These are phyloP conservation scores for Porphyrellus cyaneotinctus DNA, from an alignment of 768 basidiomycete genomes.

Conservation along the genomic window DNA sequence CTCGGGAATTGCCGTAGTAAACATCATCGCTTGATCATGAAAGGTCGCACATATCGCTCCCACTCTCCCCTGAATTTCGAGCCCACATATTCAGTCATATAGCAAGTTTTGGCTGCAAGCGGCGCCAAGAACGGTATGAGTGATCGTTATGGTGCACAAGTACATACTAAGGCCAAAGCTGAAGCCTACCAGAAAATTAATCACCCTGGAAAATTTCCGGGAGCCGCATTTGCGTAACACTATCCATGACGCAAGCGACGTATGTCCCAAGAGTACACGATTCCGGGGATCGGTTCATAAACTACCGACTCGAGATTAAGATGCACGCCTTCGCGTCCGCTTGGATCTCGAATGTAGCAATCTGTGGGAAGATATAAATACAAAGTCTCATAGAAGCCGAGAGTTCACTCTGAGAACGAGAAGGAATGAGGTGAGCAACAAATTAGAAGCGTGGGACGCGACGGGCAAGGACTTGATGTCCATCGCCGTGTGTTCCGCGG, in stretches of 20 bases:
- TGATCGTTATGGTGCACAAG: neutral
- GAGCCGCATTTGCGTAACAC: neutral
- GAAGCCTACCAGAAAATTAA: neutral
- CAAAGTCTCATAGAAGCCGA: neutral
- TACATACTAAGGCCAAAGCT: neutral
- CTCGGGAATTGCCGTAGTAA: too few species aligned
- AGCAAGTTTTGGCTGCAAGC: too few species aligned
- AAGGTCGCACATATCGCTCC: too few species aligned
- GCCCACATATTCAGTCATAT: too few species aligned
- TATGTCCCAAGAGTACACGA: neutral
- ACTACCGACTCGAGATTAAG: neutral
- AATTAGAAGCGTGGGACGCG: slow-evolving; percentile 6
- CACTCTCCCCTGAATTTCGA: too few species aligned
- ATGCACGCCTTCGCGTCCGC: neutral
- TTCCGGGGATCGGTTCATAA: slow-evolving; percentile 4
- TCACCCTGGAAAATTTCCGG: neutral
- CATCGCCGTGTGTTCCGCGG: slow-evolving; percentile 1
- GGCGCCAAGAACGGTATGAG: neutral
- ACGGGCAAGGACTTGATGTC: slow-evolving; percentile 3
- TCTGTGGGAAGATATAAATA: neutral
- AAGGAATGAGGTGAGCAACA: neutral
- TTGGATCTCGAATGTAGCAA: neutral
- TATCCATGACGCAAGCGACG: neutral
- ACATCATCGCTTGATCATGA: too few species aligned
- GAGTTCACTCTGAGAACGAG: neutral